A percentile compares a stretch with the other conserved stretches of the same genome.
These are phyloP conservation scores for Candida germanica DNA, from an alignment of 805 yeast species.

Conservation along the genomic window DNA sequence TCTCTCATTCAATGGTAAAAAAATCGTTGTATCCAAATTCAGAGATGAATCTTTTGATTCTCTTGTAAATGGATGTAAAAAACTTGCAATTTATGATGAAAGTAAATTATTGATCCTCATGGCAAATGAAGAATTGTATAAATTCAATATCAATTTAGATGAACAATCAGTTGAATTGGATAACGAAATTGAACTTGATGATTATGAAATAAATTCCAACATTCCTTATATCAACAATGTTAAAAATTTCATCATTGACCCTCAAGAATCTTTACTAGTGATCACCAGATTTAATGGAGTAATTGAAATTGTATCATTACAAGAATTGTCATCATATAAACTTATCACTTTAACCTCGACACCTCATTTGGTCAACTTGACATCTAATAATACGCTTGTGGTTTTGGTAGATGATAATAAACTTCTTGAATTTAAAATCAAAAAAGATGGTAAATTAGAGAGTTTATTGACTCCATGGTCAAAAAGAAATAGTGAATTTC, in stretches of 20 bases:
- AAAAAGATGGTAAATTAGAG: constrained; percentile 7
- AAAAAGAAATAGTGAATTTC: constrained; percentile 63
- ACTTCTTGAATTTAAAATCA: constrained; percentile 61
- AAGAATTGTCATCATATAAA: constrained; percentile 25
- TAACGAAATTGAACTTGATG: constrained; percentile 38
- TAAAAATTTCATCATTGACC: constrained; percentile 49
- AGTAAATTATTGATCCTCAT: constrained; percentile 52
- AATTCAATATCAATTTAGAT: constrained; percentile 34
- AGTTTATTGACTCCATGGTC: constrained; percentile 73
- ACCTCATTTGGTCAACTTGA: constrained; percentile 62
- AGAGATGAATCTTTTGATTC: constrained; percentile 41
- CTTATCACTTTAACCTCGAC: constrained; percentile 58
- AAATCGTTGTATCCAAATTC: constrained; percentile 51
- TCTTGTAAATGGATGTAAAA: constrained; percentile 54
- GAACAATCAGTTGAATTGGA: constrained; percentile 34
- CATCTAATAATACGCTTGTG: constrained; percentile 49
- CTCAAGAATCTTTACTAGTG: constrained; percentile 45
- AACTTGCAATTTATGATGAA: constrained; percentile 44
- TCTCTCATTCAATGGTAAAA: constrained; percentile 36
- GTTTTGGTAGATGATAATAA: constrained; percentile 73
- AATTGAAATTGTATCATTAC: constrained; percentile 48
- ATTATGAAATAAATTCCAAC: constrained; percentile 9
- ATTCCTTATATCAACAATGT: constrained; percentile 48
- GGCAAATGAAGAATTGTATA: constrained; percentile 58
- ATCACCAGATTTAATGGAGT: constrained; percentile 64